Evolutionary conservation across 768 basidiomycete species (phyloP).

Genomic region (Fomitopsis pulvina): DNA sequence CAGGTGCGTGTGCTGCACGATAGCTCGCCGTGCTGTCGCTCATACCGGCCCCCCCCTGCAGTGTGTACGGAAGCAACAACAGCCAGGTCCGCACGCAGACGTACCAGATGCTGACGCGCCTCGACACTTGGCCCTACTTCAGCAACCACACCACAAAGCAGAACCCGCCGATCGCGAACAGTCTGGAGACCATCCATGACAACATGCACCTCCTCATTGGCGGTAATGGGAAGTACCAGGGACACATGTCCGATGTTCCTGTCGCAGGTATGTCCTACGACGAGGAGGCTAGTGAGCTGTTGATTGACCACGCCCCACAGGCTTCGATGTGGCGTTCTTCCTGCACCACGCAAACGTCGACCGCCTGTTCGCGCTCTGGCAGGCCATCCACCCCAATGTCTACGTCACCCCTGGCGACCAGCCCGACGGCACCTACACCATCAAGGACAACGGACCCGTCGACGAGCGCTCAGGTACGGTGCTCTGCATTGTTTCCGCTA

Average conservation of each 20-base stretch:
- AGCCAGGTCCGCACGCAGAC: slow-evolving; percentile 6
- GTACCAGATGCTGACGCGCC: slow-evolving; percentile 7
- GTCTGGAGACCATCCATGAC: slow-evolving; percentile 46
- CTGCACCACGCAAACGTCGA: slow-evolving; percentile 50
- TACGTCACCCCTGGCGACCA: slow-evolving; percentile 25
- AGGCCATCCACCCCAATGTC: slow-evolving; percentile 35
- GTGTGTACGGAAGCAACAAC: background rate
- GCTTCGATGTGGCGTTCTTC: slow-evolving; percentile 49
- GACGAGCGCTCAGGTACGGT: slow-evolving; percentile 7
- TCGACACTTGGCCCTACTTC: slow-evolving; percentile 37
- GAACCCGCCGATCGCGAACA: slow-evolving; percentile 34
- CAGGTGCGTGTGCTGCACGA: slow-evolving; percentile 11
- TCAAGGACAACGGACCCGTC: slow-evolving; percentile 8
- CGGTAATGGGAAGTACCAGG: slow-evolving; percentile 28
- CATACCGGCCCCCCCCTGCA: background rate
- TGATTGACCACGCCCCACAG: slow-evolving; percentile 18
- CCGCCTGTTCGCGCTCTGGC: slow-evolving; percentile 45
- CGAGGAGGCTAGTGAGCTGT: background rate
- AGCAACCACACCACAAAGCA: slow-evolving; percentile 37
- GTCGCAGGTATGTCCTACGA: slow-evolving; percentile 28
- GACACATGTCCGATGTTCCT: slow-evolving; percentile 35
- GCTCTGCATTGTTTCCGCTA: background rate
- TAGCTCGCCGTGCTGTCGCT: slow-evolving; percentile 2
- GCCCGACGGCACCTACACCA: slow-evolving; percentile 9
- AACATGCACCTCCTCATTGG: slow-evolving; percentile 31